These are phyloP conservation scores for Gossypium longicalyx DNA, from an alignment of 345 rosid species.

Conservation along the genomic window DNA sequence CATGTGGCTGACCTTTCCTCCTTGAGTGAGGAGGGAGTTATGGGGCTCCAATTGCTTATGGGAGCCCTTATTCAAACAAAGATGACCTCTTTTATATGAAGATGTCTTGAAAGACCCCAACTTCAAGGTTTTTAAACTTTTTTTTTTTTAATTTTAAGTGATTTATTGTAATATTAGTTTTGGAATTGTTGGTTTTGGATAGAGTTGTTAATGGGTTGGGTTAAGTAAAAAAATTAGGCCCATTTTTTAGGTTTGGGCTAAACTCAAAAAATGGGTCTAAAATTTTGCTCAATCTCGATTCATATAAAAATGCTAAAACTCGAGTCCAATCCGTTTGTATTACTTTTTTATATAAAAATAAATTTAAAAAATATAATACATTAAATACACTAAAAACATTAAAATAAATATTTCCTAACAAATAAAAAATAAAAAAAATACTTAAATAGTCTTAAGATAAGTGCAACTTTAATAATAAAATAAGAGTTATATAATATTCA, in stretches of 20 bases:
- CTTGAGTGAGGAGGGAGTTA: conserved; percentile 58
- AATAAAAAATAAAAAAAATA: too few species aligned
- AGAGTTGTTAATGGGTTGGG: fast-evolving
- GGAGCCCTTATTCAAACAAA: conserved; percentile 39
- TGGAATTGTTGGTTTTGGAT: too few species aligned
- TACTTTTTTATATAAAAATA: too few species aligned
- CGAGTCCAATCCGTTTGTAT: fast-evolving
- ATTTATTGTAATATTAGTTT: not conserved
- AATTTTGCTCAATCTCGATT: too few species aligned
- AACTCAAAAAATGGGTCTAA: fast-evolving
- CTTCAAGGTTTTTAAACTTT: conserved; percentile 12
- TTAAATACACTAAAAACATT: too few species aligned
- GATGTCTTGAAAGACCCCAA: not conserved
- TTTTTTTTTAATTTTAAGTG: not conserved
- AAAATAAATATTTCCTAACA: too few species aligned
- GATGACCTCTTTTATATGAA: conserved; percentile 53
- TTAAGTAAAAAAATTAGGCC: too few species aligned
- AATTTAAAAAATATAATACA: too few species aligned
- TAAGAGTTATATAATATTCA: too few species aligned
- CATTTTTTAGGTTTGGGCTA: fast-evolving
- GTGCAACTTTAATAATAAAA: too few species aligned
- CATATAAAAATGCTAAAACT: fast-evolving
- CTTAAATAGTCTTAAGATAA: too few species aligned
- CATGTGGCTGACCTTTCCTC: conserved; percentile 58
- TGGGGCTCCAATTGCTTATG: conserved; percentile 50